phyloP scores from a whole-genome alignment of 768 basidiomycete genomes.

The Panaeolus papilionaceus region DNA sequence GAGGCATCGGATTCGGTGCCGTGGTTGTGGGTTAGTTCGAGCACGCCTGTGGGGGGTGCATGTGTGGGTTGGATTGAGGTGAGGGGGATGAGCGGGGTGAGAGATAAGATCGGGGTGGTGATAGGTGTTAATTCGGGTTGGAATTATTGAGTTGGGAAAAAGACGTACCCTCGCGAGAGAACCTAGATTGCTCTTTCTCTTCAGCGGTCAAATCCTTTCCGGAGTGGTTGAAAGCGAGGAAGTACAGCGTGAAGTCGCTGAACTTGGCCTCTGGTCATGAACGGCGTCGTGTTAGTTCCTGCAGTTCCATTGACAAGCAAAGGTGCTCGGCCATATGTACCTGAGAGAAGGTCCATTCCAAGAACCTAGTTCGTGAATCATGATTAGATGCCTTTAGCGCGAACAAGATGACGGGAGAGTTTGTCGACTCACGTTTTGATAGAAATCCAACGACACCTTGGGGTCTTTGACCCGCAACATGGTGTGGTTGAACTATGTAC shows the following conservation, averaged over 20 bases:
- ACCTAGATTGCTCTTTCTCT: conserved; percentile 55
- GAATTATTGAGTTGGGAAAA: too few relatives aligned
- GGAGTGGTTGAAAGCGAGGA: conserved; percentile 80
- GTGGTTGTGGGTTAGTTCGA: conserved; percentile 90
- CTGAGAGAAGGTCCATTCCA: conserved; percentile 79
- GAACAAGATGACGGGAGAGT: neutral
- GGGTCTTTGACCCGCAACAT: conserved; percentile 93
- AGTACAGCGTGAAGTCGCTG: conserved; percentile 79
- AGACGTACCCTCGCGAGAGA: conserved; percentile 74
- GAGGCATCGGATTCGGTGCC: conserved; percentile 82
- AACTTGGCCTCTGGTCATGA: conserved; percentile 53
- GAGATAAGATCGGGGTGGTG: neutral
- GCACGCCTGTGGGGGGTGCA: conserved; percentile 55
- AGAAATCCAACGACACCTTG: conserved; percentile 80
- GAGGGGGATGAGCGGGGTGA: neutral
- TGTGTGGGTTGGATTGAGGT: neutral
- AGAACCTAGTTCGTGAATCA: conserved; percentile 44
- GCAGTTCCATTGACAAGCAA: neutral
- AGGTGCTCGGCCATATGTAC: conserved; percentile 35
- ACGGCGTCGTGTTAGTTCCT: conserved; percentile 17
- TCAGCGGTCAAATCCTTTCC: conserved; percentile 55
- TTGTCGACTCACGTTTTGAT: conserved; percentile 60
- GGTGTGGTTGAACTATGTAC: conserved; percentile 77
- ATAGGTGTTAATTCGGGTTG: neutral
- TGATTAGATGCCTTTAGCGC: neutral